These are phyloP conservation scores for Rugonectria rugulosa DNA, from an alignment of 2,329 filamentous ascomycete species.

Conservation along the genomic window DNA sequence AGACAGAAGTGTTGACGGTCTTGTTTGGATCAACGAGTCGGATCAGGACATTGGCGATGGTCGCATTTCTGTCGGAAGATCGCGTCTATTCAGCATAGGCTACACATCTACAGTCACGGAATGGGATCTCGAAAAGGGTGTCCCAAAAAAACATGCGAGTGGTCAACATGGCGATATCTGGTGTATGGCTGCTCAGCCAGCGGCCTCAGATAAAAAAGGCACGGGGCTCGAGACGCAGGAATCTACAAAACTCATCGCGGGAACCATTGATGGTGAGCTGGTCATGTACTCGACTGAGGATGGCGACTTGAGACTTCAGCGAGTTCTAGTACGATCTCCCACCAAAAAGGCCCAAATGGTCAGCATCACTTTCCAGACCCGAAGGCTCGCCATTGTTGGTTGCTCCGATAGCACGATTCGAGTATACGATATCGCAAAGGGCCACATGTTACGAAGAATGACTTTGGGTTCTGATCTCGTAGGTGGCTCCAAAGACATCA, in stretches of 20 bases:
- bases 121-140: constrained; percentile 86
- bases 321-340: constrained; percentile 76
- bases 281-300: constrained; percentile 88
- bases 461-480: constrained; percentile 81
- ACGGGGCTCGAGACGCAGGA: constrained; percentile 43
- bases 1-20: constrained; percentile 86
- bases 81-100: constrained; percentile 94
- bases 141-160: constrained; percentile 81
- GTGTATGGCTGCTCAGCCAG: constrained; percentile 90
- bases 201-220: constrained; percentile 32
- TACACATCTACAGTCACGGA: constrained; percentile 93
- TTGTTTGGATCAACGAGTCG: constrained; percentile 90
- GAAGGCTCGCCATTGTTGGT: constrained; percentile 83
- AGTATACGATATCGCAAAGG: constrained; percentile 84
- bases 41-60: constrained; percentile 72
- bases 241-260: constrained; percentile 74
- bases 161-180: constrained; percentile 97
- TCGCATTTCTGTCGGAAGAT: constrained; percentile 70
- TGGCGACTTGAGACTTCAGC: constrained; percentile 80
- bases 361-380: constrained; percentile 88
- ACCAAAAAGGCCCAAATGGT: constrained; percentile 89
- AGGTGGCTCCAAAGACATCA: constrained; percentile 82
- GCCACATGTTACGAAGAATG: constrained; percentile 79
- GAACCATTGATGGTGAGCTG: constrained; percentile 90
- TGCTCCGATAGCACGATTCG: constrained; percentile 98